Percentiles rank a stretch among this genome's conserved stretches.
These are phyloP conservation scores for Triglochin maritima DNA, from an alignment of 106 monocot genomes.

Conservation along the genomic window DNA sequence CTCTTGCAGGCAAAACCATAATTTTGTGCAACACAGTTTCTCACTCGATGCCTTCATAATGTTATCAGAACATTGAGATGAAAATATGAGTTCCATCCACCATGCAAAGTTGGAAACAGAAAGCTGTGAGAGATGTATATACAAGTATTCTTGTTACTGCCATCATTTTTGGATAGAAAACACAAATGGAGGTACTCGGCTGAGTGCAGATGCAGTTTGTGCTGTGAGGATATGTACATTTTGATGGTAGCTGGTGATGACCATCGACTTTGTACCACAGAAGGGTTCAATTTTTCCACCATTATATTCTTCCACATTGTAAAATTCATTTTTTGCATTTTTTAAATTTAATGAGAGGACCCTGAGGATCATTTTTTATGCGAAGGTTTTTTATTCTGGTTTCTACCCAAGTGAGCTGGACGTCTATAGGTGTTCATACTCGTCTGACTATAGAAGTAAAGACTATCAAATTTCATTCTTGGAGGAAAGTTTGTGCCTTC, in stretches of 20 bases:
- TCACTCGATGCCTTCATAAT: background rate
- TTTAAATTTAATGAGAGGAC: background rate
- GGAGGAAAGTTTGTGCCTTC: no score
- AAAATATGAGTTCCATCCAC: background rate
- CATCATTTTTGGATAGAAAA: background rate
- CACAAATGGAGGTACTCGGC: background rate
- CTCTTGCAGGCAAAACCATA: slow-evolving; percentile 1
- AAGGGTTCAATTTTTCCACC: background rate
- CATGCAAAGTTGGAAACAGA: background rate
- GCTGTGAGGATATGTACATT: background rate
- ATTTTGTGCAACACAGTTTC: background rate
- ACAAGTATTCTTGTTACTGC: background rate
- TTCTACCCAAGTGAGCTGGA: no score
- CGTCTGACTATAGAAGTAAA: no score
- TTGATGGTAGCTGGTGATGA: background rate
- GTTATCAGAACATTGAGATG: background rate
- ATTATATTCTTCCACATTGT: background rate
- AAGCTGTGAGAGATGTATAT: background rate
- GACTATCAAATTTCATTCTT: no score
- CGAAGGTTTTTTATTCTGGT: no score
- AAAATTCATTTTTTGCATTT: background rate
- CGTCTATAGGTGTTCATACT: no score
- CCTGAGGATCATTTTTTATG: no score
- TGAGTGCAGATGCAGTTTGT: background rate
- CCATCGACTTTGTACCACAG: background rate